Evolutionary conservation across 192 early-diverging fungal species (phyloP), one percentile per base, ranked within the genome.

Genomic region (Podila verticillata): DNA sequence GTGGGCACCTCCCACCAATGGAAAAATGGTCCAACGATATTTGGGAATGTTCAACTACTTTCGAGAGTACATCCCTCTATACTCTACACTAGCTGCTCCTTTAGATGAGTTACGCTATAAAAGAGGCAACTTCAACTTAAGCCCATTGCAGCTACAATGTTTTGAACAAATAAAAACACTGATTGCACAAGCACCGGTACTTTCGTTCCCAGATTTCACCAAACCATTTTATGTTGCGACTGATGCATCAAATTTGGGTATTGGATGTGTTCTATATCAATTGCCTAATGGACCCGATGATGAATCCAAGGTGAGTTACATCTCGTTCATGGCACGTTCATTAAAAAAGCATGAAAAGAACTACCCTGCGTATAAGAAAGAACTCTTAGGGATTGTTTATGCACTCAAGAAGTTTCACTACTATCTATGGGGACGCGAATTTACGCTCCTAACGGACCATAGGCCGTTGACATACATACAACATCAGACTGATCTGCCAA

Each of bases 171-270:
- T 72, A 29, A 63, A 64, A 22, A 1, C 0, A 7, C 2, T 64
- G 3, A 30, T 72, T 3, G 9, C 15, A 35, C 17, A 19, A 20
- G 70, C 66, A 8, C 79, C 68, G 48, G 48, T 74, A 30, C 48
- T 82, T 1, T 28, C 28, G 0, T 74, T 30, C 48, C 63, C 19
- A 20, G 29, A 17, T 68, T 58, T 0, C 83, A 83, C 30, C 61
- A 65, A 19, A 15, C 15, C 7, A 7, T 47, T 47, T 47, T 47
- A 47, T n/a, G 49, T 85, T 2, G 75, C 67, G 2, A 83, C 81
- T 32, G 81, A 85, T 26, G 84, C 84, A 17, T 85, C 84, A 4
- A 79, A 79, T 47, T 24, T 51, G 3, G 84, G 81, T 13, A 72
- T 85, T 34, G 81, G 79, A 30, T 48, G 57, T 19, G 83, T 82